These are phyloP conservation scores for Lachnellula willkommii DNA, from an alignment of 2,329 filamentous ascomycete genomes.

Conservation along the genomic window DNA sequence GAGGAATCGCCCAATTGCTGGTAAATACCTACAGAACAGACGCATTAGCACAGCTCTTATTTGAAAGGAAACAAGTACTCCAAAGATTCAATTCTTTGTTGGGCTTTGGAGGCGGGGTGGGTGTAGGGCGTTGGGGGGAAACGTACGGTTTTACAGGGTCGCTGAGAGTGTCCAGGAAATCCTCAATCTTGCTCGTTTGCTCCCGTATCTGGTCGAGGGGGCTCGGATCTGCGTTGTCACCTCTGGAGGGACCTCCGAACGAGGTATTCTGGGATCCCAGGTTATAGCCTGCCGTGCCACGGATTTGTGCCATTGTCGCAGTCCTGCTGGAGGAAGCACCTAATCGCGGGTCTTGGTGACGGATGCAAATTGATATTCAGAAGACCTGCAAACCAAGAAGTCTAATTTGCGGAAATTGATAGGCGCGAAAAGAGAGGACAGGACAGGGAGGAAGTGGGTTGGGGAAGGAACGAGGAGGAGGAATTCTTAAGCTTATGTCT, in stretches of 20 bases:
- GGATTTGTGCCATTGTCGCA: constrained; percentile 51
- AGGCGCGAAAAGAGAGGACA: too few relatives aligned
- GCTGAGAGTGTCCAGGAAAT: constrained; percentile 77
- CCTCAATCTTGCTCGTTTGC: constrained; percentile 98
- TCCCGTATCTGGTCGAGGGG: constrained; percentile 78
- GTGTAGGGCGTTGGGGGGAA: constrained; percentile 3
- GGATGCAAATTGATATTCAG: constrained; percentile 3
- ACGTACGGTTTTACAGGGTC: constrained; percentile 94
- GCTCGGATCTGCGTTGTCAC: constrained; percentile 32
- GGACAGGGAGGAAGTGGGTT: neutral
- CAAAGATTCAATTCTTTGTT: neutral
- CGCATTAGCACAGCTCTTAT: constrained; percentile 15
- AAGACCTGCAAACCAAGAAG: constrained; percentile 6
- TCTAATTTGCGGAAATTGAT: constrained; percentile 1
- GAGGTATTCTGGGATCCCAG: constrained; percentile 31
- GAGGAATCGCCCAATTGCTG: constrained; percentile 90
- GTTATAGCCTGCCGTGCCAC: constrained; percentile 46
- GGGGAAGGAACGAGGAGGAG: neutral
- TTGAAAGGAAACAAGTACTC: neutral
- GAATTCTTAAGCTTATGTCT: constrained; percentile 8
- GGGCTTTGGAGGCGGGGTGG: constrained; percentile 6
- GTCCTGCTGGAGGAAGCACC: constrained; percentile 26
- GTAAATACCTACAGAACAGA: constrained; percentile 64
- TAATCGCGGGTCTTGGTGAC: constrained; percentile 14
- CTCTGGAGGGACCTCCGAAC: constrained; percentile 33